Conservation (phyloP, 257 asterid genomes). For the Solanum boliviense region DNA sequence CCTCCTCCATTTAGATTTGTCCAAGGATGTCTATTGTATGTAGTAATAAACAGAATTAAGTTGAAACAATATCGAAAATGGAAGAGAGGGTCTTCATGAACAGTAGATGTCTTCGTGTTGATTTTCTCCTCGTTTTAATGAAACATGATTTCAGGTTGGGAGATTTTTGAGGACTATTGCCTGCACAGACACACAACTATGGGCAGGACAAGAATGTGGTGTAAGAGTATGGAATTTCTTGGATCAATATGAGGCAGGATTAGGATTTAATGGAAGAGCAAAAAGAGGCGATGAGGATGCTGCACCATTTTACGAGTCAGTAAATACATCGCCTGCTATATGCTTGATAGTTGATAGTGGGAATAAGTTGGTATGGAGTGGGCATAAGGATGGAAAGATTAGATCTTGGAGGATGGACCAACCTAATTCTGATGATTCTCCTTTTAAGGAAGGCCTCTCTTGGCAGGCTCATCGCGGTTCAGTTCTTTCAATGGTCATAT, state of each 20-base stretch:
- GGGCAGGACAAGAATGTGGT: conserved; percentile 96
- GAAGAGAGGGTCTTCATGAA: background rate
- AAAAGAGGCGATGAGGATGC: conserved; percentile 94
- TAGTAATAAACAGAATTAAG: background rate
- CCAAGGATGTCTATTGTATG: background rate
- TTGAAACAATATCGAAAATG: background rate
- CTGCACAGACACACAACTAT: conserved; percentile 66
- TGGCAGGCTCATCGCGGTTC: conserved; percentile 96
- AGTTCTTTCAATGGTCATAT: conserved; percentile 59
- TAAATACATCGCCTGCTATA: conserved; percentile 51
- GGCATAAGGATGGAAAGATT: conserved; percentile 90
- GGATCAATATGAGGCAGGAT: conserved; percentile 66
- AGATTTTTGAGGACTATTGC: conserved; percentile 70
- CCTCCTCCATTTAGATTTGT: background rate
- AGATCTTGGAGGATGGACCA: conserved; percentile 92
- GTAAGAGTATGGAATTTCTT: conserved; percentile 82
- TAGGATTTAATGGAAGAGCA: conserved; percentile 50
- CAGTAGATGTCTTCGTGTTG: background rate
- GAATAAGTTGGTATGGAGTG: conserved; percentile 78
- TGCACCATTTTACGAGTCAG: conserved; percentile 77
- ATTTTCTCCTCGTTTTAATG: background rate
- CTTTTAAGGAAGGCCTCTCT: conserved; percentile 70
- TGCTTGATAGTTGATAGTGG: conserved; percentile 77
- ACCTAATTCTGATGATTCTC: conserved; percentile 39
- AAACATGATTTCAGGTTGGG: conserved; percentile 25